Evolutionary conservation across 2,329 filamentous ascomycete species (phyloP).

Genomic region (Penicillium hesseltinei): DNA sequence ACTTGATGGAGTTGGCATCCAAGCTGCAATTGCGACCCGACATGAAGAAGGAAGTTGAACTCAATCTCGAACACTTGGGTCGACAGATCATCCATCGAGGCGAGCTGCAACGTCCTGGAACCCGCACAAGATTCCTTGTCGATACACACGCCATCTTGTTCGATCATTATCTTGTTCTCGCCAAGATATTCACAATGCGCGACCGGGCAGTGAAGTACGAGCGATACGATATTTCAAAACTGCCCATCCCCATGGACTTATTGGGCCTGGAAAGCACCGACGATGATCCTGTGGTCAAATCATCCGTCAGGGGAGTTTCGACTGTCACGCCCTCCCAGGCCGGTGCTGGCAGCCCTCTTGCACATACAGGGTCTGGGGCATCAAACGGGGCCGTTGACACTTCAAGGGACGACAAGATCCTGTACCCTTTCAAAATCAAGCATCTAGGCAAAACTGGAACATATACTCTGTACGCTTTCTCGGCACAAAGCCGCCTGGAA

Average conservation of each 20-base stretch:
- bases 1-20: constrained; percentile 76
- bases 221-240: constrained; percentile 86
- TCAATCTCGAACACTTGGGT: constrained; percentile 92
- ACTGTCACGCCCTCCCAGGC: constrained; percentile 54
- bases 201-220: constrained; percentile 75
- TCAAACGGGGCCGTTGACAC: constrained; percentile 57
- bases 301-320: constrained; percentile 67
- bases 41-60: constrained; percentile 75
- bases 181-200: constrained; percentile 69
- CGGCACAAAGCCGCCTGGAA: constrained; percentile 70
- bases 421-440: constrained; percentile 95
- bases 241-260: constrained; percentile 95
- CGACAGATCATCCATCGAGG: constrained; percentile 85
- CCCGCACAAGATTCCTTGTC: constrained; percentile 86
- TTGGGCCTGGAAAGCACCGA: constrained; percentile 88
- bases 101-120: constrained; percentile 83
- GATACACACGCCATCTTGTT: constrained; percentile 93
- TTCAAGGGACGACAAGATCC: constrained; percentile 71
- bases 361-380: constrained; percentile 66
- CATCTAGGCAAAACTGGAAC: constrained; percentile 85
- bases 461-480: constrained; percentile 84
- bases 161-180: constrained; percentile 92
- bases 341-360: constrained; percentile 49
- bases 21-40: constrained; percentile 83
- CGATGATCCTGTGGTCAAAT: constrained; percentile 85